Evolutionary conservation across 768 basidiomycete species (phyloP), one percentile per base, ranked within the genome.

Genomic region (Rhizopogon roseolus): DNA sequence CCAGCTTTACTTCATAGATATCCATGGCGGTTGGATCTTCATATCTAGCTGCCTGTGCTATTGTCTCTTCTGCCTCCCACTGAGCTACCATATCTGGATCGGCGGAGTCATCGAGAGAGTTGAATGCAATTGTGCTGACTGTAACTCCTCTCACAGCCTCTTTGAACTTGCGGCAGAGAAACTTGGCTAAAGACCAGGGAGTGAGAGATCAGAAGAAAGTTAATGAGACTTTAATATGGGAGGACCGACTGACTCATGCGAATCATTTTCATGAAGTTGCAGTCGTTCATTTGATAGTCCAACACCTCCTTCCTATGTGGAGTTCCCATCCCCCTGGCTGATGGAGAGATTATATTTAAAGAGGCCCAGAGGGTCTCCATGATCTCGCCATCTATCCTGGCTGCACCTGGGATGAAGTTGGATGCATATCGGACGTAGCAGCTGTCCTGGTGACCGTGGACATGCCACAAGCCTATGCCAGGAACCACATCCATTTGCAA

Each of bases 201-300:
- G 14, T 32, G 9, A 42, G 34, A n/a, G n/a, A n/a, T 22, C 45
- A 1, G 19, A 8, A 16, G 36, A 28, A 5, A 0, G 25, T 37
- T 9, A 11, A 43, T n/a, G 25, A 42, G 25, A 27, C 6, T 1
- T 1, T 25, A 43, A 4, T 6, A 43, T 43, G n/a, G n/a, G n/a
- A n/a, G n/a, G n/a, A n/a, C n/a, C n/a, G n/a, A n/a, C n/a, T n/a
- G n/a, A 54, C 54, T 29, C n/a, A 65, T 64, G 2, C 41, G 32
- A 5, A 62, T 36, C 40, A 59, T 36, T 48, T 69, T 69, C 48
- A 62, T 65, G 9, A 55, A 60, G 55, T 69, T 67, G 6, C 53
- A 57, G 41, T 66, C 62, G 16, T 45, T 50, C 48, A 60, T 62
- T 36, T 65, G 63, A 50, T 62, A 59, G 45, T 66, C 62, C 4